Percentiles rank a stretch among this genome's conserved stretches.
phyloP scores from a whole-genome alignment of 257 asterid species.

The Capsicum rhomboideum region DNA sequence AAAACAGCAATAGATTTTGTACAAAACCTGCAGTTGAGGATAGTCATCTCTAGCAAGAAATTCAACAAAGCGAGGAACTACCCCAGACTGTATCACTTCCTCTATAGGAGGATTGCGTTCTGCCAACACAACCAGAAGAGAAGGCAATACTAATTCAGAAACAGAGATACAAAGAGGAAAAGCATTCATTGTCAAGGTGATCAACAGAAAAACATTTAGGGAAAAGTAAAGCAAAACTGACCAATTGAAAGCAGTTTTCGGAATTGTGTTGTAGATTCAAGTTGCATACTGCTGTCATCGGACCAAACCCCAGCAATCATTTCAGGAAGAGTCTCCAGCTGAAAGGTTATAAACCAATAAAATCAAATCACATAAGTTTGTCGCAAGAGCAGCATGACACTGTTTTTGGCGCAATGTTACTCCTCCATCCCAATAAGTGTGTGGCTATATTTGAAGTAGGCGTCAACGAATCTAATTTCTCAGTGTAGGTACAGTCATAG shows the following conservation, averaged over 20 bases:
- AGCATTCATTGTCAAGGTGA: not conserved
- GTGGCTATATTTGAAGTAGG: not conserved
- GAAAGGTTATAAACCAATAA: slow-evolving; percentile 12
- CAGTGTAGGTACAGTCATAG: not conserved
- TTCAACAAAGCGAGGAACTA: slow-evolving; percentile 81
- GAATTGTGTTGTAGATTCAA: slow-evolving; percentile 85
- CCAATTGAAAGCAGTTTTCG: slow-evolving; percentile 95
- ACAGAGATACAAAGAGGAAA: not conserved
- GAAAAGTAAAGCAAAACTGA: not conserved
- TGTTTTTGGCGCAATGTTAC: not conserved
- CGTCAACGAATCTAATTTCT: not conserved
- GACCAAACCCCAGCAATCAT: slow-evolving; percentile 80
- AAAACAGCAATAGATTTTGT: not conserved
- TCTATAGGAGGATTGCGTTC: slow-evolving; percentile 93
- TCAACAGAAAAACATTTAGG: not conserved
- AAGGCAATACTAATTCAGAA: not conserved
- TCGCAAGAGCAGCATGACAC: not conserved
- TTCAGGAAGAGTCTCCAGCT: slow-evolving; percentile 79
- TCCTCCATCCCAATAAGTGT: not conserved
- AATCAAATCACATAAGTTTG: slow-evolving; percentile 1
- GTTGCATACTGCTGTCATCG: slow-evolving; percentile 50
- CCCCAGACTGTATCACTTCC: slow-evolving; percentile 88
- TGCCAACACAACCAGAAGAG: slow-evolving; percentile 14
- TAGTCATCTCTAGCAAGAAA: slow-evolving; percentile 80
- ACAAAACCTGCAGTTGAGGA: slow-evolving; percentile 70